Base-by-base conservation (phyloP, 805 yeast genomes). In the Candida awuae region DNA sequence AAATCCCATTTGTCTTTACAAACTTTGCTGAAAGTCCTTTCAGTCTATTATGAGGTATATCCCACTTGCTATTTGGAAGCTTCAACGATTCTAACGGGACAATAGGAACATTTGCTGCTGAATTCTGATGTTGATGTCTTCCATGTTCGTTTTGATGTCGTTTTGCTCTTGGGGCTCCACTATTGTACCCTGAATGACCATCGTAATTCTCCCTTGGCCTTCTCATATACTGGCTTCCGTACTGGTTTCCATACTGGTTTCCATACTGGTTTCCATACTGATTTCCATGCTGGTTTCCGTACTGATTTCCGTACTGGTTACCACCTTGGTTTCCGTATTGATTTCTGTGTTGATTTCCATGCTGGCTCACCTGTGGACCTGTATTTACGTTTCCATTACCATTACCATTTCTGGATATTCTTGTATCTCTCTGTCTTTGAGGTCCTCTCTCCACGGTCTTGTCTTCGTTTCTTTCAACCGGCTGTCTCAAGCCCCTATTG, bases 1-100 rank as follows among this genome's bases (percentile, higher is more conserved):
- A 86, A 2, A 84, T 57, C 0, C 95, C 95, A 1, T 85, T 73
- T 14, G 82, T 61, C 51, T 85, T 86, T 6, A 92, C 94, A 43
- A 80, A 66, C 44, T 78, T 84, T 0, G 92, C 82, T 2, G 83
- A 71, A 1, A 82, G 77, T 6, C 73, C 71, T 51, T 84, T 92
- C 54, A 81, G 81, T 0, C 85, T 90, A 1, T 31, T 21, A 1
- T 94, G 87, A 25, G 70, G 67, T 18, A 72, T 62, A 36, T 84
- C 92, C 94, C 94, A 85, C 35, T 66, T 61, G 0, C 84, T 67
- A 15, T 64, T 66, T 10, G 60, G 51, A 10, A 79, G 63, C 34
- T 63, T 61, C n/a, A 83, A 56, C 32, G 71, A 63, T 31, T 73
- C 71, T 22, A 84, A 58, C 0, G 42, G 38, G n/a, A 17, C 15